These are phyloP conservation scores for Closterium sp. DNA, from an alignment of 139 green algal genomes.

Conservation along the genomic window DNA sequence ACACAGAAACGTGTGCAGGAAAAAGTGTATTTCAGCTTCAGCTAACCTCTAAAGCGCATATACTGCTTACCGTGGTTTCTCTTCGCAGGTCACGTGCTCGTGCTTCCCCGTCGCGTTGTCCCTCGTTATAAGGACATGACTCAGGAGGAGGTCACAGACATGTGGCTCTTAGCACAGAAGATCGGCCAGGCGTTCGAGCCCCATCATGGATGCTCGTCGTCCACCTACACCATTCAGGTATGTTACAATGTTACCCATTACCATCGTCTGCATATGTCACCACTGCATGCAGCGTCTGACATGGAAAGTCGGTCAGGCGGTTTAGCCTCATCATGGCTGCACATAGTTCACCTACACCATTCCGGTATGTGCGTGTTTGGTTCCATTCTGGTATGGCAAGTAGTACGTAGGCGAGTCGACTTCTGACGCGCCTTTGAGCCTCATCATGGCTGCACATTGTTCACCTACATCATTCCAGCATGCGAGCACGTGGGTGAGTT, in stretches of 20 bases:
- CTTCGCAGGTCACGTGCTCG: constrained; percentile 76
- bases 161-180: constrained; percentile 66
- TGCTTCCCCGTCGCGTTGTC: constrained; percentile 74
- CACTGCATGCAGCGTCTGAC: too few species aligned
- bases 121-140: constrained; percentile 77
- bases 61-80: too few species aligned
- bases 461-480: not conserved
- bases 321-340: not conserved
- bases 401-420: too few species aligned
- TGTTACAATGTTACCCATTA: too few species aligned
- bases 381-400: too few species aligned
- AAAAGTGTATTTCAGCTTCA: not conserved
- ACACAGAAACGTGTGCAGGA: not conserved
- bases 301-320: too few species aligned
- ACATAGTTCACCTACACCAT: not conserved
- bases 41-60: not conserved
- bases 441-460: not conserved
- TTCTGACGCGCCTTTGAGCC: too few species aligned
- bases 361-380: too few species aligned
- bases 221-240: too few species aligned
- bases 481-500: too few species aligned
- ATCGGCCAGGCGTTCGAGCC: constrained; percentile 23
- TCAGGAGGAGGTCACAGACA: constrained; percentile 76
- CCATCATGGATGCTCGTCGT: too few species aligned
- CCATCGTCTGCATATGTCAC: too few species aligned